phyloP scores from a whole-genome alignment of 2,329 filamentous ascomycete species.

The Cladosporium sp. region DNA sequence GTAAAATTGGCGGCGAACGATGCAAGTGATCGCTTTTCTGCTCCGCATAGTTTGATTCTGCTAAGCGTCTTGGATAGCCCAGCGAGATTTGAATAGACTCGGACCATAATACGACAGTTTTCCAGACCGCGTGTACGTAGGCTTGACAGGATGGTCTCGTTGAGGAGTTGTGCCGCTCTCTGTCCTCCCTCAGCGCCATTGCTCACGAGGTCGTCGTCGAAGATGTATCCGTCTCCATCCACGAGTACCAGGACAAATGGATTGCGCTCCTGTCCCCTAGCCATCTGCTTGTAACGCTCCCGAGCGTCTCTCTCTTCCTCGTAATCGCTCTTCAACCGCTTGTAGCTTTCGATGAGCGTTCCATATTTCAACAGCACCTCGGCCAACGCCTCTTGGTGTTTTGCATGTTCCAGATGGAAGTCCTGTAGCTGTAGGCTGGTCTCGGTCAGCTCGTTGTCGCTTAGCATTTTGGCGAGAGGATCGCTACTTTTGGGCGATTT shows the following conservation, averaged over 20 bases:
- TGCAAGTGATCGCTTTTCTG: slow-evolving; percentile 58
- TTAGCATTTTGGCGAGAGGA: slow-evolving; percentile 18
- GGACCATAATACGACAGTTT: slow-evolving; percentile 51
- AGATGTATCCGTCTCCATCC: slow-evolving; percentile 62
- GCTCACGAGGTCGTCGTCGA: slow-evolving; percentile 35
- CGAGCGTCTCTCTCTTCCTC: slow-evolving; percentile 57
- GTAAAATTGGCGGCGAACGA: slow-evolving; percentile 60
- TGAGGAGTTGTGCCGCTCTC: slow-evolving; percentile 55
- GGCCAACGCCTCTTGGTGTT: slow-evolving; percentile 28
- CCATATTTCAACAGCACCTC: slow-evolving; percentile 43
- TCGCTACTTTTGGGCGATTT: background rate
- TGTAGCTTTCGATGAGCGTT: slow-evolving; percentile 56
- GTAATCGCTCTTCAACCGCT: slow-evolving; percentile 56
- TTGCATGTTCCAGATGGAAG: slow-evolving; percentile 24
- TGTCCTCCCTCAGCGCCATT: slow-evolving; percentile 53
- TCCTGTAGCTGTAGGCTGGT: slow-evolving; percentile 25
- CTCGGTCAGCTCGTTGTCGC: slow-evolving; percentile 21
- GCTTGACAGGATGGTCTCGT: slow-evolving; percentile 51
- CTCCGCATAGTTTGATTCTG: slow-evolving; percentile 51
- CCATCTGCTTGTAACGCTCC: slow-evolving; percentile 57
- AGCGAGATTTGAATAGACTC: slow-evolving; percentile 50
- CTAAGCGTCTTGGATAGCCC: slow-evolving; percentile 50
- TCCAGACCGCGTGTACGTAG: slow-evolving; percentile 49
- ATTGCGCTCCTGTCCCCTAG: slow-evolving; percentile 50
- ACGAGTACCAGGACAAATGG: slow-evolving; percentile 63